Base-by-base conservation (phyloP, 179 eudicot genomes). In the Heliamphora pulchella region DNA sequence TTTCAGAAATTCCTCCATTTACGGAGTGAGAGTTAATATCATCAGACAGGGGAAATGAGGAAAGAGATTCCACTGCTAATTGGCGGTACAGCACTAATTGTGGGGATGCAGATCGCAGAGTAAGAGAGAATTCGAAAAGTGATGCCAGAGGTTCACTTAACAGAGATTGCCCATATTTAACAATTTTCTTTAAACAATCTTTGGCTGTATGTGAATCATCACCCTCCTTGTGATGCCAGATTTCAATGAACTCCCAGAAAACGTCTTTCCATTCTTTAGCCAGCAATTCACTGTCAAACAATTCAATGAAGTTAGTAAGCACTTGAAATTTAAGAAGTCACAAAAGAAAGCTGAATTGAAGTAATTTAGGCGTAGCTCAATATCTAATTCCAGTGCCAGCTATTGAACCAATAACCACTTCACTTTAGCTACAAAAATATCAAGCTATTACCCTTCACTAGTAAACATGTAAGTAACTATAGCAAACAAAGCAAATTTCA, bases 21-120 rank as follows among this genome's bases (percentile, higher is more conserved):
- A 76, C 82, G 75, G 81, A 75, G 80, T 55, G 71, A 66, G 83
- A 74, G 53, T 58, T 80, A 74, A 84, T 79, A 81, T 93, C 98
- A 78, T 92, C 97, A 78, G 79, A 77, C 76, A 89, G 76, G 41
- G 99, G 98, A 80, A 88, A 94, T 61, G 99, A 96, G 74, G 99
- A 92, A 72, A 96, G 96, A 82, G 99, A 96, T 72, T 96, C 99
- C 84, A 88, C 89, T 54, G 99, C 99, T 80, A 96, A 87, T 78
- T 93, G 99, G 79, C 95, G 88, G 77, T 94, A 94, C 46, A 94
- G 86, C 58, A 91, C 98, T 90, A 96, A 75, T 85, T 90, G 89
- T 81, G 99, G 92, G 9, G 99, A 96, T 82, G 99, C 88, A 81
- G 99, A 94, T 76, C 99, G 91, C 74, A 96, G 92, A 78, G 90